A percentile compares a stretch with the other conserved stretches of the same genome.
phyloP scores from a whole-genome alignment of 192 early-diverging fungal genomes.

The Gonapodya prolifera region DNA sequence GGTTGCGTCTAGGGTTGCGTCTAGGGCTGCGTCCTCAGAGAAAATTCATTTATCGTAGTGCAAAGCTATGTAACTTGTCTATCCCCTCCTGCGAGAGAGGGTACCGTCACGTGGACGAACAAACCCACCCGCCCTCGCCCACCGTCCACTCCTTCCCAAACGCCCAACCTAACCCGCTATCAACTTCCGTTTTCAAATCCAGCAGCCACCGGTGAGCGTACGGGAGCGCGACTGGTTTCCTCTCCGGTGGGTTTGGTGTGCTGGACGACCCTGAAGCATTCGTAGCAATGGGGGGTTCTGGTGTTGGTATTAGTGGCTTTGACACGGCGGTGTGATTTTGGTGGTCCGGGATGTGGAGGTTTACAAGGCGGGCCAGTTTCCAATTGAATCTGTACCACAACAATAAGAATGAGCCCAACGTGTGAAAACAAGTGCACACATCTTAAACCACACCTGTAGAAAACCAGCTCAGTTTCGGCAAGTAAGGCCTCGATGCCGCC shows the following conservation, averaged over 20 bases:
- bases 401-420: too few relatives aligned
- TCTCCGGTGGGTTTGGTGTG: background rate
- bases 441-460: background rate
- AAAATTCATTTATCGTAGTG: background rate
- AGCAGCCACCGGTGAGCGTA: background rate
- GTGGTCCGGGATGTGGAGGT: background rate
- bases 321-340: background rate
- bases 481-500: background rate
- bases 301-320: background rate
- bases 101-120: too few relatives aligned
- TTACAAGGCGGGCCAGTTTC: background rate
- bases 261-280: background rate
- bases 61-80: background rate
- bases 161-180: background rate
- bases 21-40: background rate
- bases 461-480: background rate
- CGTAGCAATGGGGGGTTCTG: background rate
- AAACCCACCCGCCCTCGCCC: background rate
- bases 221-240: background rate
- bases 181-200: background rate
- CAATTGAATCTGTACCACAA: background rate
- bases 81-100: too few relatives aligned
- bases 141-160: background rate
- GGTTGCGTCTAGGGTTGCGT: background rate
- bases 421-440: background rate